These are phyloP conservation scores for Ocimum tenuiflorum DNA, from an alignment of 257 asterid genomes.

Conservation along the genomic window DNA sequence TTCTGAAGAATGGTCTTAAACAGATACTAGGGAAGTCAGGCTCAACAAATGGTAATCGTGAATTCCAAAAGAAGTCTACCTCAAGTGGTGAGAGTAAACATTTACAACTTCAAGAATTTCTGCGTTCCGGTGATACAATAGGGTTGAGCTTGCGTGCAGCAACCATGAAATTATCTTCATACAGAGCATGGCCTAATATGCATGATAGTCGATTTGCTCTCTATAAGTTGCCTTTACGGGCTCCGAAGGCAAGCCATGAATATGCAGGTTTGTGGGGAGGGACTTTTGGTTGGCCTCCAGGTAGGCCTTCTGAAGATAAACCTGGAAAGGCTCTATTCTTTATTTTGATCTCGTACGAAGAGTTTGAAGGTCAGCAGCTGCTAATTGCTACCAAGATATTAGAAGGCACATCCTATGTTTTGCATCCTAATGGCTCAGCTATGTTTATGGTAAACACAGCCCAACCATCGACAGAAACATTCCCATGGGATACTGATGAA, in stretches of 20 bases:
- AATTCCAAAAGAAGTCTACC: slow-evolving; percentile 32
- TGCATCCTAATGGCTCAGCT: slow-evolving; percentile 92
- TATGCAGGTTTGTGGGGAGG: slow-evolving; percentile 90
- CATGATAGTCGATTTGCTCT: slow-evolving; percentile 76
- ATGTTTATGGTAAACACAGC: slow-evolving; percentile 62
- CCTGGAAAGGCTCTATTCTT: slow-evolving; percentile 76
- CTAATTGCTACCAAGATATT: slow-evolving; percentile 74
- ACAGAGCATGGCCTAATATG: slow-evolving; percentile 89
- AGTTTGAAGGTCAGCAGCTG: slow-evolving; percentile 51
- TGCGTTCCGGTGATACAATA: slow-evolving; percentile 52
- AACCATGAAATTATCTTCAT: slow-evolving; percentile 60
- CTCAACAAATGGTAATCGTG: slow-evolving; percentile 37
- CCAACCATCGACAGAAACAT: slow-evolving; percentile 54
- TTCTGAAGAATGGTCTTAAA: slow-evolving; percentile 54
- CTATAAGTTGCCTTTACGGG: slow-evolving; percentile 59
- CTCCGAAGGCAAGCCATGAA: slow-evolving; percentile 46
- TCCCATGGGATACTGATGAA: slow-evolving; percentile 64
- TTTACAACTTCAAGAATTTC: slow-evolving; percentile 63
- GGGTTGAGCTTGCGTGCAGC: slow-evolving; percentile 59
- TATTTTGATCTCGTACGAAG: slow-evolving; percentile 69
- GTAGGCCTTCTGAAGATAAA: slow-evolving; percentile 58
- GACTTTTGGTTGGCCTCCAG: slow-evolving; percentile 90
- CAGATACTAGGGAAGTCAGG: slow-evolving; percentile 65
- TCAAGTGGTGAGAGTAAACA: slow-evolving; percentile 45
- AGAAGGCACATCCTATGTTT: slow-evolving; percentile 77